Percentiles rank a stretch among this genome's conserved stretches.
phyloP scores from a whole-genome alignment of 1,284 basidiomycete species.

The Agaricales sp. region DNA sequence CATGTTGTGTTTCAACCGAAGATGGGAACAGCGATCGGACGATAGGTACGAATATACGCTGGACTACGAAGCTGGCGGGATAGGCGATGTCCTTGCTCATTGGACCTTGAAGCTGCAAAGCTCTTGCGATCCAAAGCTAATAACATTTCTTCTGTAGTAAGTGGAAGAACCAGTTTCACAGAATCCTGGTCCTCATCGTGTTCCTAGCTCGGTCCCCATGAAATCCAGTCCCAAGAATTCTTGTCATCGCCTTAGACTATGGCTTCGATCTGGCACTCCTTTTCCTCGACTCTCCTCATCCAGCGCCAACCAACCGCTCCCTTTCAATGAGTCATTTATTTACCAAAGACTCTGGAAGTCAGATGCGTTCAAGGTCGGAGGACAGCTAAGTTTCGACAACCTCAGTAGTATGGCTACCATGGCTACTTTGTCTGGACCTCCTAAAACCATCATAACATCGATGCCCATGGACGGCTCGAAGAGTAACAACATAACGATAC shows the following conservation, averaged over 20 bases:
- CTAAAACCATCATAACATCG: no score
- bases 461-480: no score
- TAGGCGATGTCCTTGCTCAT: slow-evolving; percentile 34
- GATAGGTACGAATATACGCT: slow-evolving; percentile 38
- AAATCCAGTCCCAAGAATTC: slow-evolving; percentile 39
- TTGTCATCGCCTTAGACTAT: slow-evolving; percentile 47
- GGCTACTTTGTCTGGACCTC: background rate
- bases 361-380: slow-evolving; percentile 50
- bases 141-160: slow-evolving; percentile 49
- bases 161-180: slow-evolving; percentile 12
- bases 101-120: slow-evolving; percentile 33
- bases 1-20: slow-evolving; percentile 13
- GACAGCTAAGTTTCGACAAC: slow-evolving; percentile 35
- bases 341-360: slow-evolving; percentile 53
- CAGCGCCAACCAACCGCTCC: slow-evolving; percentile 18
- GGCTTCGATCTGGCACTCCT: slow-evolving; percentile 20
- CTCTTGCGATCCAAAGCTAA: slow-evolving; percentile 29
- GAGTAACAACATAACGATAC: no score
- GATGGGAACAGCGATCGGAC: slow-evolving; percentile 32
- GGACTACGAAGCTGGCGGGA: slow-evolving; percentile 49
- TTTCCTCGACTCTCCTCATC: slow-evolving; percentile 20
- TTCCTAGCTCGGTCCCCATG: slow-evolving; percentile 37
- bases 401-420: slow-evolving; percentile 22
- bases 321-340: slow-evolving; percentile 35
- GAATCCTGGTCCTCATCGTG: slow-evolving; percentile 2